phyloP scores from a whole-genome alignment of 495 filamentous ascomycete species.

The Penicillium steckii region DNA sequence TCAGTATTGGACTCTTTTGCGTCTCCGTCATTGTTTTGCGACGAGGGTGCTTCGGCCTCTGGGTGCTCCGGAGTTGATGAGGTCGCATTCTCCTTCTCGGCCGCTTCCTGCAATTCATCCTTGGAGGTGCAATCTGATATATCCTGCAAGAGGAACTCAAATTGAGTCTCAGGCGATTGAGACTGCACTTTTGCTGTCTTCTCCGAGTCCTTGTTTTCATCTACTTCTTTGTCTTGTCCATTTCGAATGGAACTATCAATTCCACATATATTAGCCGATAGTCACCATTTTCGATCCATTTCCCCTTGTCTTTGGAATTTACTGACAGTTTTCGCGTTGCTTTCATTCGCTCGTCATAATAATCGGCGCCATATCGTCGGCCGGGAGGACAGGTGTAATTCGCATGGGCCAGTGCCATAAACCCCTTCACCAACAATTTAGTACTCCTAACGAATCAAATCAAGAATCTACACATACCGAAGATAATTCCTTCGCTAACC shows the following conservation, averaged over 20 bases:
- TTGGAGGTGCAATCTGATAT: constrained; percentile 3
- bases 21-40: background rate
- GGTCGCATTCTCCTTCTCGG: constrained; percentile 7
- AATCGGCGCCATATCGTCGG: constrained; percentile 61
- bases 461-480: constrained; percentile 46
- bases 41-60: background rate
- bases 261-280: background rate
- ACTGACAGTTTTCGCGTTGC: constrained; percentile 49
- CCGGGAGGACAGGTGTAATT: constrained; percentile 67
- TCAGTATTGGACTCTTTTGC: background rate
- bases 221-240: constrained; percentile 1
- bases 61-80: constrained; percentile 1
- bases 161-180: background rate
- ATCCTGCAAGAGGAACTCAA: constrained; percentile 16
- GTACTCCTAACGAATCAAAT: constrained; percentile 5
- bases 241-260: constrained; percentile 24
- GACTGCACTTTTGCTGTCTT: background rate
- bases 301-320: background rate
- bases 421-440: constrained; percentile 39
- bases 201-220: background rate
- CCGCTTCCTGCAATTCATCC: constrained; percentile 5
- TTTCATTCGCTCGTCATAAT: constrained; percentile 73
- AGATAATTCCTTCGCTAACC: constrained; percentile 54
- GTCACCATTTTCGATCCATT: background rate
- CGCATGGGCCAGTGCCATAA: constrained; percentile 61